These are phyloP conservation scores for Coemansia sp. DNA, from an alignment of 192 early-diverging fungal genomes.

Conservation along the genomic window DNA sequence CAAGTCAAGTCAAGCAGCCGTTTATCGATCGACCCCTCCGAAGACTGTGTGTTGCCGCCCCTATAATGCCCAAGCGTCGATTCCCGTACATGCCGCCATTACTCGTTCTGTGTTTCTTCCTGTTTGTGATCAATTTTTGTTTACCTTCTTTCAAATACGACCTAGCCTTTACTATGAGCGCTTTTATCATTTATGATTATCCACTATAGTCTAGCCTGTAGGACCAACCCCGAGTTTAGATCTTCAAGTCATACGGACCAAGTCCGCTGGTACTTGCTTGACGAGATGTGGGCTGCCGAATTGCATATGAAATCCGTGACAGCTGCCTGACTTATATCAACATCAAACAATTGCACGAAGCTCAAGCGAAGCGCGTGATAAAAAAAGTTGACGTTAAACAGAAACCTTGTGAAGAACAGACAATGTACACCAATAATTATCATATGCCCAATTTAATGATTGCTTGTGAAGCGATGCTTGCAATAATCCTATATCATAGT, in stretches of 20 bases:
- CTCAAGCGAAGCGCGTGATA: not conserved
- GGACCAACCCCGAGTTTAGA: not conserved
- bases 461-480: not conserved
- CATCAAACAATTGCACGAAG: not conserved
- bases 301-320: not conserved
- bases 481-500: not conserved
- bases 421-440: not conserved
- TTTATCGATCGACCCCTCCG: not conserved
- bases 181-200: not conserved
- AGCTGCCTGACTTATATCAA: not conserved
- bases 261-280: not conserved
- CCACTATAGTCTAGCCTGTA: not conserved
- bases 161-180: not conserved
- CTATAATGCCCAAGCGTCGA: not conserved
- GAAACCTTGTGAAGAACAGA: not conserved
- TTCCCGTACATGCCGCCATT: not conserved
- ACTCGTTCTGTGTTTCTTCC: not conserved
- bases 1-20: conserved; percentile 14
- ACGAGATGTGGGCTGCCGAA: not conserved
- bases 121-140: not conserved
- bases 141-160: not conserved
- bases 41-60: not conserved
- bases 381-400: not conserved
- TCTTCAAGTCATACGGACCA: not conserved
- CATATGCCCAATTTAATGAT: not conserved